Conservation (phyloP, 331 rosid genomes). For the Acacia pycnantha region DNA sequence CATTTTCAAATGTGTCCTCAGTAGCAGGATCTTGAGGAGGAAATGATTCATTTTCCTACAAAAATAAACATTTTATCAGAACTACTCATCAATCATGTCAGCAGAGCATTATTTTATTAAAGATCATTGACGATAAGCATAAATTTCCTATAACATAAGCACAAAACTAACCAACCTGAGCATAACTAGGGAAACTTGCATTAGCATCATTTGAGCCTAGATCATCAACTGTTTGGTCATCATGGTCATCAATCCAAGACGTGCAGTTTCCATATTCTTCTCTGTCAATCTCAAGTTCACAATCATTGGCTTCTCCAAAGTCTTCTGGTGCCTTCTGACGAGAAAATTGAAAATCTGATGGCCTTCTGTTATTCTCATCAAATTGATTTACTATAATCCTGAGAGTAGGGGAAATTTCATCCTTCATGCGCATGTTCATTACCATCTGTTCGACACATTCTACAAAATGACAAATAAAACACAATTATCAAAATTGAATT, state of each 20-base stretch:
- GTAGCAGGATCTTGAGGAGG: constrained; percentile 46
- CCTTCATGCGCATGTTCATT: constrained; percentile 55
- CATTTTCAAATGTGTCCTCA: constrained; percentile 63
- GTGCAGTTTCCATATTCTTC: constrained; percentile 48
- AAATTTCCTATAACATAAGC: constrained; percentile 8
- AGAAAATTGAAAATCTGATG: constrained; percentile 44
- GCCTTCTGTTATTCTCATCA: constrained; percentile 81
- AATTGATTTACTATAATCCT: constrained; percentile 66
- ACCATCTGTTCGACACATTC: constrained; percentile 82
- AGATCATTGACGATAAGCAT: constrained; percentile 1
- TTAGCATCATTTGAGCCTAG: constrained; percentile 53
- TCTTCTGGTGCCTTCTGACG: constrained; percentile 43
- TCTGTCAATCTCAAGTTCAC: constrained; percentile 51
- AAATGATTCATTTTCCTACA: constrained; percentile 62
- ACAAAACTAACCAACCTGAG: constrained; percentile 74
- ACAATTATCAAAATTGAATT: constrained; percentile 12
- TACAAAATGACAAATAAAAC: constrained; percentile 27
- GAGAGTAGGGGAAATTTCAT: constrained; percentile 91
- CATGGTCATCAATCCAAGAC: constrained; percentile 60
- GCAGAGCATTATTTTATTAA: constrained; percentile 15
- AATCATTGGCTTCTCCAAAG: constrained; percentile 35
- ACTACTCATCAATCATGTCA: constrained; percentile 19
- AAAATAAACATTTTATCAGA: constrained; percentile 18
- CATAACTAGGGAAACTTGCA: constrained; percentile 56
- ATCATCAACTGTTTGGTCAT: constrained; percentile 58